Evolutionary conservation across 495 filamentous ascomycete genomes (phyloP), one percentile per base, ranked within the genome.

Genomic region (Massariosphaeria phaeospora): DNA sequence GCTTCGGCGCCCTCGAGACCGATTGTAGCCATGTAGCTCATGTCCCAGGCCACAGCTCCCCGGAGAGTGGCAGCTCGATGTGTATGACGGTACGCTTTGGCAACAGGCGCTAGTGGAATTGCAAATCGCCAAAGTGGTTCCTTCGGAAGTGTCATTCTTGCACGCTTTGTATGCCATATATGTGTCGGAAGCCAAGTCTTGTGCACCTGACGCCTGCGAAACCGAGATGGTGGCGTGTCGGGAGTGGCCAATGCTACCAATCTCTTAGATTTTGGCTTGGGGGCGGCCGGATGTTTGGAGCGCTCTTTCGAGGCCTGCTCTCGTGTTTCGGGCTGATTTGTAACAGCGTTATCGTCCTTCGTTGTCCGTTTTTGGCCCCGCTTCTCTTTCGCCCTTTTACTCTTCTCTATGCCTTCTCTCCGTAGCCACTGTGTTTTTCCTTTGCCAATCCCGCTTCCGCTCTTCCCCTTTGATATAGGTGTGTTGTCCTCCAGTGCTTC

Each of bases 141-240:
- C 52, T 76, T 82, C 0, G 86, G 83, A 11, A 80, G 78, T 1
- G 87, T 86, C 85, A 98, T 94, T 48, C 77, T 83, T 5, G 93
- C 91, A 38, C 93, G 75, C 64, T 98, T 97, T 13, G 91, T 85
- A 73, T 96, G 93, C 74, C 83, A 98, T 47, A 96, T 68, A 64
- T 98, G 93, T 15, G 93, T 96, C 2, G 93, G 94, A 2, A 98
- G 76, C 93, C 93, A 97, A 0, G 83, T 85, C 74, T 98, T 98
- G 67, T 85, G 77, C 27, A 81, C 68, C 67, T 98, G 93, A 1
- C 93, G 82, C 72, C 90, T 96, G 55, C 83, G 80, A 61, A 84
- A 96, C 57, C 84, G 90, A 11, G 83, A 76, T 18, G 80, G 76
- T 1, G 83, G 73, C 39, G 78, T 78, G 0, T 79, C 77, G 1